Evolutionary conservation across 495 filamentous ascomycete genomes (phyloP).

Genomic region (Trypethelium eluteriae): DNA sequence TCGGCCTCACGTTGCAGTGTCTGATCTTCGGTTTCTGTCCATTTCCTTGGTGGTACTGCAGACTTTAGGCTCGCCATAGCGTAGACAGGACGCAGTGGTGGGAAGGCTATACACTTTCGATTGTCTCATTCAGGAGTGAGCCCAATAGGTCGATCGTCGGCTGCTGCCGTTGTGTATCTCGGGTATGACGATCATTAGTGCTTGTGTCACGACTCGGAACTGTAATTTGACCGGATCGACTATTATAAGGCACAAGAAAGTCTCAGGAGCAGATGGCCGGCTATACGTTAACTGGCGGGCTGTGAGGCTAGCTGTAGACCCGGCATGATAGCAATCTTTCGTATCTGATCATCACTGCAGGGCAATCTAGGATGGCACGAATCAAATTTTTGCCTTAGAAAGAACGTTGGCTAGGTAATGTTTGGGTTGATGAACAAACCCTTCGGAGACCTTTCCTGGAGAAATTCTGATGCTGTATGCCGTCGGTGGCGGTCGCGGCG

Average conservation of each 20-base stretch:
- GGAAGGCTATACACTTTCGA: not conserved
- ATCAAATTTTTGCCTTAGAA: not conserved
- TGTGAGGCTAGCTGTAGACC: not conserved
- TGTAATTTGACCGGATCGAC: not conserved
- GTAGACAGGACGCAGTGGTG: not conserved
- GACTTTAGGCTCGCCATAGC: not conserved
- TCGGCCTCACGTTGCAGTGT: slow-evolving; percentile 16
- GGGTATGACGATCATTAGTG: not conserved
- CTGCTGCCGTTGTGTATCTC: not conserved
- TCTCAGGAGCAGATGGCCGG: not conserved
- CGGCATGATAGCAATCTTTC: not conserved
- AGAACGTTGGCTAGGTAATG: too few species aligned
- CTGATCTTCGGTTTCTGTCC: slow-evolving; percentile 21
- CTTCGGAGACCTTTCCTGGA: too few species aligned
- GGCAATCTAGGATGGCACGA: not conserved
- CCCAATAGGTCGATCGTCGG: not conserved
- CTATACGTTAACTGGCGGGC: not conserved
- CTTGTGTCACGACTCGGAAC: not conserved
- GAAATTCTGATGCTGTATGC: too few species aligned
- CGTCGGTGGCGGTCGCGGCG: too few species aligned
- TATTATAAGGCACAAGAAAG: not conserved
- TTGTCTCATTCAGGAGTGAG: not conserved
- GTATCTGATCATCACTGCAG: not conserved
- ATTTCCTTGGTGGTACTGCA: slow-evolving; percentile 7
- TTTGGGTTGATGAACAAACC: too few species aligned